Conservation (phyloP, 2,329 filamentous ascomycete genomes). For the Microcyclospora pomicola region DNA sequence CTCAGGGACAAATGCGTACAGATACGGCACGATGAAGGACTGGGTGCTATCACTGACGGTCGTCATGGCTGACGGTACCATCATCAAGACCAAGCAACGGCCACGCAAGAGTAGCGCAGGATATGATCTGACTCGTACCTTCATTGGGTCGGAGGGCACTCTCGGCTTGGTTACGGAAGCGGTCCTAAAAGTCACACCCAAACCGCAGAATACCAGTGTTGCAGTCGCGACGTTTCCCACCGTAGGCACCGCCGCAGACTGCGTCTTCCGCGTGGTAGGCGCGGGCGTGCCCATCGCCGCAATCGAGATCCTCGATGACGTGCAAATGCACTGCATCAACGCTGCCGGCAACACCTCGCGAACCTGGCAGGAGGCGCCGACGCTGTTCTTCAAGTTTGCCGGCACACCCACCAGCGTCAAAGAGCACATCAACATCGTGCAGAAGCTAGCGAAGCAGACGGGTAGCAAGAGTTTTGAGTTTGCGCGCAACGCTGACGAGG, state of each 20-base stretch:
- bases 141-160: constrained; percentile 84
- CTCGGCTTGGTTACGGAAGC: constrained; percentile 85
- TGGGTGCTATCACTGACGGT: constrained; percentile 83
- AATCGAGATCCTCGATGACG: constrained; percentile 85
- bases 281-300: constrained; percentile 75
- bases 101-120: constrained; percentile 82
- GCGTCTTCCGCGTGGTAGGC: constrained; percentile 66
- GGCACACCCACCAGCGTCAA: constrained; percentile 56
- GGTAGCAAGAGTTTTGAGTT: constrained; percentile 58
- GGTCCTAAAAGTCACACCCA: constrained; percentile 71
- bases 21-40: constrained; percentile 89
- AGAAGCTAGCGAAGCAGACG: constrained; percentile 42
- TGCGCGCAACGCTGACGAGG: constrained; percentile 49
- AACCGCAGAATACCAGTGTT: constrained; percentile 65
- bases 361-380: constrained; percentile 55
- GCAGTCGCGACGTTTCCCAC: constrained; percentile 55
- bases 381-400: constrained; percentile 63
- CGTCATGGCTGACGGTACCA: constrained; percentile 75
- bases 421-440: constrained; percentile 60
- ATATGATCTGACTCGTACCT: constrained; percentile 79
- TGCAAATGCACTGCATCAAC: constrained; percentile 70
- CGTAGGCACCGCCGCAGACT: constrained; percentile 60
- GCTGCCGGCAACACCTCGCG: constrained; percentile 49
- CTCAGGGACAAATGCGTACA: constrained; percentile 74
- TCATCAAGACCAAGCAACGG: constrained; percentile 78